A percentile compares a stretch with the other conserved stretches of the same genome.
phyloP scores from a whole-genome alignment of 345 rosid genomes.

The Combretum micranthum region DNA sequence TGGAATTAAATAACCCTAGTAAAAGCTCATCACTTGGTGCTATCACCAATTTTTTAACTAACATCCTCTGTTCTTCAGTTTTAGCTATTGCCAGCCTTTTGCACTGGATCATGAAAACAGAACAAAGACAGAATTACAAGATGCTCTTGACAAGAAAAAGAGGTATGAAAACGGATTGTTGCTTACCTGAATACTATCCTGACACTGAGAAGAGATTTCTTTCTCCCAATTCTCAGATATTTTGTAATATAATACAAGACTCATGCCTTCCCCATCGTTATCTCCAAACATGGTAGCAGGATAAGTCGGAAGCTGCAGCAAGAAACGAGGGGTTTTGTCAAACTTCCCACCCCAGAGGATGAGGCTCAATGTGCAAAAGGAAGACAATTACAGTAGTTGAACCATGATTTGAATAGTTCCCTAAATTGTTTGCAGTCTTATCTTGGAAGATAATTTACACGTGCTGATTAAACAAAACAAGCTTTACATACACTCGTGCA shows the following conservation, averaged over 20 bases:
- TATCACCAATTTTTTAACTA: too few species aligned
- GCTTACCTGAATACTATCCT: slow-evolving; percentile 60
- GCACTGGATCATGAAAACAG: background rate
- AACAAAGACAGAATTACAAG: background rate
- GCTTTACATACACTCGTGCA: background rate
- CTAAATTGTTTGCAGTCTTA: too few species aligned
- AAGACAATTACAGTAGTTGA: background rate
- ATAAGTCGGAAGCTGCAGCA: slow-evolving; percentile 59
- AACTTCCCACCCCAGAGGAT: background rate
- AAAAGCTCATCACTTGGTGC: background rate
- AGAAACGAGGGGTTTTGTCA: background rate
- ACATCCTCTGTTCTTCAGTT: too few species aligned
- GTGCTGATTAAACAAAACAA: too few species aligned
- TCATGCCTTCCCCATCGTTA: slow-evolving; percentile 76
- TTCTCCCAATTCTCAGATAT: slow-evolving; percentile 44
- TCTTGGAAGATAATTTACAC: too few species aligned
- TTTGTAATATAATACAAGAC: slow-evolving; percentile 68
- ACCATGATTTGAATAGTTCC: too few species aligned
- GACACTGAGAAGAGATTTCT: slow-evolving; percentile 56
- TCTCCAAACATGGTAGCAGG: slow-evolving; percentile 59
- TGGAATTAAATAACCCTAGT: background rate
- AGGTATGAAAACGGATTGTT: background rate
- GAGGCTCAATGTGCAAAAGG: background rate
- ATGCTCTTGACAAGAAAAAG: background rate
- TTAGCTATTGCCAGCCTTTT: too few species aligned